Evolutionary conservation across 2,329 filamentous ascomycete species (phyloP).

Genomic region (Didymellaceae sp.): DNA sequence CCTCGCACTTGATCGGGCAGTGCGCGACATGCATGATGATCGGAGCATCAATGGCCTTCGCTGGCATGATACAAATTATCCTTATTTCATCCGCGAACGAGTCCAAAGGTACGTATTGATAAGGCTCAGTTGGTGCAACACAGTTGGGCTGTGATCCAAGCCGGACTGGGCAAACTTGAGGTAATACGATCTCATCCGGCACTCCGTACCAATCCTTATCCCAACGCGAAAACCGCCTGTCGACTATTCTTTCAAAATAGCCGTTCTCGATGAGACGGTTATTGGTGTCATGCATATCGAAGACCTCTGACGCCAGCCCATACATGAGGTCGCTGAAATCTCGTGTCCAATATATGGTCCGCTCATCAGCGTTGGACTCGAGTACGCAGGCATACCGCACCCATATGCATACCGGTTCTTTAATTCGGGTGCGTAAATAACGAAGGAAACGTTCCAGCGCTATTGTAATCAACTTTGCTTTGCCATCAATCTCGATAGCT

Average conservation of each 20-base stretch:
- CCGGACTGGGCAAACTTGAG: not conserved
- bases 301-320: not conserved
- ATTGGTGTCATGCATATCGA: slow-evolving; percentile 17
- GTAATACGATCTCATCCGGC: not conserved
- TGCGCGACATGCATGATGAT: slow-evolving; percentile 1
- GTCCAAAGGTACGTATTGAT: slow-evolving; percentile 17
- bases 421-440: not conserved
- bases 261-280: slow-evolving; percentile 6
- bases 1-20: not conserved
- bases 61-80: slow-evolving; percentile 17
- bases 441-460: not conserved
- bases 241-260: not conserved
- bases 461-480: not conserved
- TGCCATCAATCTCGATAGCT: not conserved
- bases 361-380: not conserved
- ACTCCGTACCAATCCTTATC: not conserved
- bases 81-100: slow-evolving; percentile 13
- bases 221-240: not conserved
- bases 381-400: not conserved
- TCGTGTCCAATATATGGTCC: slow-evolving; percentile 6
- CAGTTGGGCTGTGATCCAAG: not conserved
- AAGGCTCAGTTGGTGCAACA: not conserved
- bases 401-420: not conserved
- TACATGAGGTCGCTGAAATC: slow-evolving; percentile 17
- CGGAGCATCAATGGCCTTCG: slow-evolving; percentile 1